Evolutionary conservation across 495 filamentous ascomycete genomes (phyloP), one percentile per base, ranked within the genome.

Genomic region (Penicillium ucsense): DNA sequence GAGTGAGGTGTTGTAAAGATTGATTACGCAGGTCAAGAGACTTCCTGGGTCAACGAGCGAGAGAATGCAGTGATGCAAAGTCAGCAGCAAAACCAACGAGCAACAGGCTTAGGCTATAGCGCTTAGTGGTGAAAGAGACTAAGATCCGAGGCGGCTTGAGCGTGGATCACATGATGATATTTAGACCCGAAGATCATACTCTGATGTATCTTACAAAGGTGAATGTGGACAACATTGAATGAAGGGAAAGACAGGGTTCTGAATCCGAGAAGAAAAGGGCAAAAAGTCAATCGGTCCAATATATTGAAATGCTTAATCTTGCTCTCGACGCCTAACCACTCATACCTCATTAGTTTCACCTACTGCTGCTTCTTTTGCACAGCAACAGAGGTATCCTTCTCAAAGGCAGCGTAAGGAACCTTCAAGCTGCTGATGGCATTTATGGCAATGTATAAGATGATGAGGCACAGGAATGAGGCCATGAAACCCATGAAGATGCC

Each of bases 391-490:
- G 88, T 95, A 63, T 96, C 91, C 75, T 92, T 95, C 60, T 94
- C 89, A 63, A 98, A 98, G 2, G 92, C 89, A 41, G 83, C 86
- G 68, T 97, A 97, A 7, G 85, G 81, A 8, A 97, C 86, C 64
- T 95, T 71, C 35, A 98, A 71, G 50, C 89, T 89, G 5, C 77
- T 67, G 5, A 98, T 67, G 20, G 86, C 88, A 46, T 59, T 77
- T 42, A 97, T 70, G 28, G 80, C 92, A 43, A 88, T 81, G 56
- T 82, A 83, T 11, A 95, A 65, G 52, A 97, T 88, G 20, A 76
- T 66, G 35, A 94, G 56, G 38, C 94, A 75, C 34, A 95, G 55
- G 29, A 89, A 67, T 12, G 64, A 63, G 31, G 81, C 82, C 31
- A 90, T 57, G 27, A 94, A 63, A 9, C 80, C 81, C 80, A 90